Evolutionary conservation across 371 early-diverging fungal genomes (phyloP).

Genomic region (Nematocida sp.): DNA sequence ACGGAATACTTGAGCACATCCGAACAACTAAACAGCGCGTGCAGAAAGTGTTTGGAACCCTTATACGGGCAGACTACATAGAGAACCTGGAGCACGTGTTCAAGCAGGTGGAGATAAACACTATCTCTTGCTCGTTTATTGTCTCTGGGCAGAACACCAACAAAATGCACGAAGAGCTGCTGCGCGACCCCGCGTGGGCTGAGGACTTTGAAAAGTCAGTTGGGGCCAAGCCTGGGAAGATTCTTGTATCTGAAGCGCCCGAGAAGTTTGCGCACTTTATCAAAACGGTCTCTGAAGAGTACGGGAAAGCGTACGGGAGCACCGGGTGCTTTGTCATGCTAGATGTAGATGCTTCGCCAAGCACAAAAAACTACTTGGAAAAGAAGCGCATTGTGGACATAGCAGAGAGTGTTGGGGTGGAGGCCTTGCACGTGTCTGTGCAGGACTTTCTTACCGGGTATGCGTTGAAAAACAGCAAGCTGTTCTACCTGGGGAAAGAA

Average conservation of each 20-base stretch:
- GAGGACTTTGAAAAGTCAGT: conserved; percentile 6
- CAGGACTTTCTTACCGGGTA: conserved; percentile 18
- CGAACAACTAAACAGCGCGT: not conserved
- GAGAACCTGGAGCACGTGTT: conserved; percentile 10
- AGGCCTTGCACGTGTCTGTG: conserved; percentile 21
- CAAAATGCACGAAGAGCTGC: conserved; percentile 18
- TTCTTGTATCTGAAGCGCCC: conserved; percentile 5
- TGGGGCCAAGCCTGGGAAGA: not conserved
- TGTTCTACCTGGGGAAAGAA: conserved; percentile 13
- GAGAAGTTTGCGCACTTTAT: not conserved
- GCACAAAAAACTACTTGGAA: conserved; percentile 38
- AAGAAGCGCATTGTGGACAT: conserved; percentile 38
- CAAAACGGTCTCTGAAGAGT: not conserved
- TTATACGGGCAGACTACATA: conserved; percentile 51
- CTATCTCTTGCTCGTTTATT: conserved; percentile 46
- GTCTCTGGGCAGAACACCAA: conserved; percentile 26
- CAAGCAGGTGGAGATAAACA: conserved; percentile 57
- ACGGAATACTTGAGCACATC: conserved; percentile 2
- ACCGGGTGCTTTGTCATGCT: conserved; percentile 21
- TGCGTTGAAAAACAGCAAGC: not conserved
- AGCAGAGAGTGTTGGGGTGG: conserved; percentile 5
- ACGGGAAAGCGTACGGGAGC: not conserved
- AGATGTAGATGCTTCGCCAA: conserved; percentile 6
- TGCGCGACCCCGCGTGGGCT: not conserved
- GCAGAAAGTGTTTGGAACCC: not conserved